Percentiles rank a stretch among this genome's conserved stretches.
Evolutionary conservation across 306 rosid species (phyloP).

Genomic region (Quercus rubra): DNA sequence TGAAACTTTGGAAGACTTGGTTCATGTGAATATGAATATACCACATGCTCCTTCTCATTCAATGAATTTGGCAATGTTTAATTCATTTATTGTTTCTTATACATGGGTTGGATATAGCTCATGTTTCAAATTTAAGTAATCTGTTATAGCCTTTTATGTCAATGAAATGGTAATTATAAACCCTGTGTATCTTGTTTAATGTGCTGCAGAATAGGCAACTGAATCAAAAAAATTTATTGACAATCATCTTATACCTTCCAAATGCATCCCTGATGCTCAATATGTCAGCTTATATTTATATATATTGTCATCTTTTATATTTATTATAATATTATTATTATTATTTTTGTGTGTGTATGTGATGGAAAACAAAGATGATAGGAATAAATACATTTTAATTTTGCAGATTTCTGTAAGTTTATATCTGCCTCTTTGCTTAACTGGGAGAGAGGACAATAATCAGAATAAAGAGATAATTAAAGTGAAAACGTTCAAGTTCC

Average conservation of each 20-base stretch:
- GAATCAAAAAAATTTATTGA: background rate
- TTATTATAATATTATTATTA: too few relatives aligned
- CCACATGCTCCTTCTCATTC: constrained; percentile 15
- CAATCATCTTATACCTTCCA: background rate
- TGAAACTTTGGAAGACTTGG: constrained; percentile 18
- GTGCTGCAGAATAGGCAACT: background rate
- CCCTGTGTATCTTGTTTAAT: background rate
- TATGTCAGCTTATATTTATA: background rate
- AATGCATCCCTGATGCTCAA: background rate
- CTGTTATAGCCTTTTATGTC: constrained; percentile 9
- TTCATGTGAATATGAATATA: constrained; percentile 26
- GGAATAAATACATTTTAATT: background rate
- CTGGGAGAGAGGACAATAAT: background rate
- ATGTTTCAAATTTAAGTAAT: background rate
- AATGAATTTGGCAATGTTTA: constrained; percentile 20
- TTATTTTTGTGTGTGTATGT: too few relatives aligned
- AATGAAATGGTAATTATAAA: background rate
- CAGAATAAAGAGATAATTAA: background rate
- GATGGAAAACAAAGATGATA: background rate
- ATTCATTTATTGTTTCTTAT: constrained; percentile 8
- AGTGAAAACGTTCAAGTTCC: background rate
- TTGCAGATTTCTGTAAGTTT: constrained; percentile 4
- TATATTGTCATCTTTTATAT: background rate
- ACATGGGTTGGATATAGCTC: constrained; percentile 13
- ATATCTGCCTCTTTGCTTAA: background rate